Evolutionary conservation across 345 rosid species (phyloP).

Genomic region (rapeseed (Brassica napus)): DNA sequence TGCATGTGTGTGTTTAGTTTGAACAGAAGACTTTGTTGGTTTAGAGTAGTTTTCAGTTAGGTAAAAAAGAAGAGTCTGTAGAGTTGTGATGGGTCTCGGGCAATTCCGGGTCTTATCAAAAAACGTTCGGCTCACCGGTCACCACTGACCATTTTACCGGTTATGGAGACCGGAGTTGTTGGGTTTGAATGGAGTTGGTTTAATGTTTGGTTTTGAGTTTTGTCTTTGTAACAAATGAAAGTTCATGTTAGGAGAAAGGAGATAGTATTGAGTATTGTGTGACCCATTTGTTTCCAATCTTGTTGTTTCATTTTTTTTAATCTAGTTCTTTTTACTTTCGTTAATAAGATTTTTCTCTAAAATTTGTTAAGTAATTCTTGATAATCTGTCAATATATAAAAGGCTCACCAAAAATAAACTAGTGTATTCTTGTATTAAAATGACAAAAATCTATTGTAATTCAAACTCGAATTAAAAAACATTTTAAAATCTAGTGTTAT

Average conservation of each 20-base stretch:
- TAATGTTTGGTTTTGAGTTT: slow-evolving; percentile 40
- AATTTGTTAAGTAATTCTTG: background rate
- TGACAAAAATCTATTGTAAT: too few species aligned
- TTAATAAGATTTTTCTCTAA: too few species aligned
- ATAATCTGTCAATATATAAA: background rate
- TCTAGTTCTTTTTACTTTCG: background rate
- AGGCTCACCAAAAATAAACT: background rate
- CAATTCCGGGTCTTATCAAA: slow-evolving; percentile 31
- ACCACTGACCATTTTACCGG: slow-evolving; percentile 51
- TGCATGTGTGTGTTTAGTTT: slow-evolving; percentile 31
- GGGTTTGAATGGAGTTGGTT: slow-evolving; percentile 22
- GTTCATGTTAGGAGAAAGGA: slow-evolving; percentile 57
- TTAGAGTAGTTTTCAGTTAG: slow-evolving; percentile 41
- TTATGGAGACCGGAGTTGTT: slow-evolving; percentile 27
- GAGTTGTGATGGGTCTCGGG: slow-evolving; percentile 45
- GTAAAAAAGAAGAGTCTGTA: slow-evolving; percentile 40
- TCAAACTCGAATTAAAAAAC: too few species aligned
- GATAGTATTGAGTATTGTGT: slow-evolving; percentile 41
- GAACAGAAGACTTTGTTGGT: slow-evolving; percentile 33
- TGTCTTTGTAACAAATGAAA: slow-evolving; percentile 23
- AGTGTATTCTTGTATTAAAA: background rate
- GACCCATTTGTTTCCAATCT: background rate
- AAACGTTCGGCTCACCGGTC: slow-evolving; percentile 23
- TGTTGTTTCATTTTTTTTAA: background rate
- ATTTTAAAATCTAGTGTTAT: too few species aligned